These are phyloP conservation scores for Lachancea dasiensis DNA, from an alignment of 805 yeast species.

Conservation along the genomic window DNA sequence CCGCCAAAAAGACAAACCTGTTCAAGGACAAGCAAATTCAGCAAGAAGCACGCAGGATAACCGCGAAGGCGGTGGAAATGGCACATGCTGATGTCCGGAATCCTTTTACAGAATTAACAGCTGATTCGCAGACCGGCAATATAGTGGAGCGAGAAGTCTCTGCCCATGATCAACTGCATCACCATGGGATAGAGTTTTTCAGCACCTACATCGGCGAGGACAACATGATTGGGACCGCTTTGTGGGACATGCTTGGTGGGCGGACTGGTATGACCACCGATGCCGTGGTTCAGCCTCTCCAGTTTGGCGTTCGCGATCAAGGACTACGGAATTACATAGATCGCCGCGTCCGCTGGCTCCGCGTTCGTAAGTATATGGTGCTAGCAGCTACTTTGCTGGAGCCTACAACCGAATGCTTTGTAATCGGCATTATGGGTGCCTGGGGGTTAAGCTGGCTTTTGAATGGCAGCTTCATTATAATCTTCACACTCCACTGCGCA, in stretches of 20 bases:
- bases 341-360: conserved; percentile 76
- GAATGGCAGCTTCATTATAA: conserved; percentile 26
- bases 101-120: conserved; percentile 1
- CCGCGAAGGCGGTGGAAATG: conserved; percentile 3
- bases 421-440: conserved; percentile 63
- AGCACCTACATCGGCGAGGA: conserved; percentile 86
- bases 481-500: conserved; percentile 47
- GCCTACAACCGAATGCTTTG: conserved; percentile 75
- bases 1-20: conserved; percentile 9
- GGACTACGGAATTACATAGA: conserved; percentile 50
- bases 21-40: conserved; percentile 9
- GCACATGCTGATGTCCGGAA: background rate
- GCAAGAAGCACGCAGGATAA: conserved; percentile 7
- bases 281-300: conserved; percentile 68
- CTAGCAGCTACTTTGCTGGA: conserved; percentile 76
- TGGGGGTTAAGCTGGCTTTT: conserved; percentile 48
- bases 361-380: conserved; percentile 86
- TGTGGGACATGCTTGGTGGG: conserved; percentile 65
- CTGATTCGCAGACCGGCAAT: conserved; percentile 29
- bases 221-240: conserved; percentile 82
- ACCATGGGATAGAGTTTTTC: conserved; percentile 56
- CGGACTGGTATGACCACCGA: conserved; percentile 77
- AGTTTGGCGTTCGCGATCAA: conserved; percentile 34
- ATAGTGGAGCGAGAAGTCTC: conserved; percentile 1
- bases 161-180: conserved; percentile 6